Evolutionary conservation across 2,329 filamentous ascomycete genomes (phyloP).

Genomic region (Alternaria tenuissima): DNA sequence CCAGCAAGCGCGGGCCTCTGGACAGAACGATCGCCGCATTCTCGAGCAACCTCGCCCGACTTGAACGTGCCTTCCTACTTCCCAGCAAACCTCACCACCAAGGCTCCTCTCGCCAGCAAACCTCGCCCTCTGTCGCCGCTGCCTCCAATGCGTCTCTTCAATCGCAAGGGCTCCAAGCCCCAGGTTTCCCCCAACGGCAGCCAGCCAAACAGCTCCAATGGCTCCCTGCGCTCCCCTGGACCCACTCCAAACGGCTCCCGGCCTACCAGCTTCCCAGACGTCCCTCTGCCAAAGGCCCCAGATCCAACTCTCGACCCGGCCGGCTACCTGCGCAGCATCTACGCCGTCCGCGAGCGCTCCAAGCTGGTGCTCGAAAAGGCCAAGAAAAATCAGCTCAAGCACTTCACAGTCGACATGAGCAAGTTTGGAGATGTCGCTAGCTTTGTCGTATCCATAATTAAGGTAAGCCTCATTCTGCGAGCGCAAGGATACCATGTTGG

Average conservation of each 20-base stretch:
- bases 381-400: slow-evolving; percentile 76
- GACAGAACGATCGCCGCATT: slow-evolving; percentile 26
- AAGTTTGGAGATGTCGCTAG: slow-evolving; percentile 85
- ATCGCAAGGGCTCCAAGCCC: slow-evolving; percentile 58
- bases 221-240: slow-evolving; percentile 60
- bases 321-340: slow-evolving; percentile 88
- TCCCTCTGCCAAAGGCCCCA: slow-evolving; percentile 83
- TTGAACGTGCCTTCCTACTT: slow-evolving; percentile 11
- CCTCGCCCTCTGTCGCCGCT: slow-evolving; percentile 21
- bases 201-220: slow-evolving; percentile 56
- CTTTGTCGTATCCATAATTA: slow-evolving; percentile 93
- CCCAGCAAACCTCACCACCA: slow-evolving; percentile 12
- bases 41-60: slow-evolving; percentile 17
- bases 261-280: slow-evolving; percentile 68
- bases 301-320: slow-evolving; percentile 89
- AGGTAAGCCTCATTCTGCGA: slow-evolving; percentile 64
- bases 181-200: slow-evolving; percentile 44
- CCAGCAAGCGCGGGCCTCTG: slow-evolving; percentile 24
- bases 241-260: slow-evolving; percentile 53
- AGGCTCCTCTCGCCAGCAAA: slow-evolving; percentile 14
- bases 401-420: slow-evolving; percentile 87
- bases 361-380: slow-evolving; percentile 79
- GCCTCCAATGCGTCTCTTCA: slow-evolving; percentile 61
- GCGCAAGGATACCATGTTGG: neutral
- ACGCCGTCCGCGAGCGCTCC: slow-evolving; percentile 83